Percentiles rank a stretch among this genome's conserved stretches.
phyloP scores from a whole-genome alignment of 202 grass and related monocot genomes.

The Sporobolus alterniflorus region DNA sequence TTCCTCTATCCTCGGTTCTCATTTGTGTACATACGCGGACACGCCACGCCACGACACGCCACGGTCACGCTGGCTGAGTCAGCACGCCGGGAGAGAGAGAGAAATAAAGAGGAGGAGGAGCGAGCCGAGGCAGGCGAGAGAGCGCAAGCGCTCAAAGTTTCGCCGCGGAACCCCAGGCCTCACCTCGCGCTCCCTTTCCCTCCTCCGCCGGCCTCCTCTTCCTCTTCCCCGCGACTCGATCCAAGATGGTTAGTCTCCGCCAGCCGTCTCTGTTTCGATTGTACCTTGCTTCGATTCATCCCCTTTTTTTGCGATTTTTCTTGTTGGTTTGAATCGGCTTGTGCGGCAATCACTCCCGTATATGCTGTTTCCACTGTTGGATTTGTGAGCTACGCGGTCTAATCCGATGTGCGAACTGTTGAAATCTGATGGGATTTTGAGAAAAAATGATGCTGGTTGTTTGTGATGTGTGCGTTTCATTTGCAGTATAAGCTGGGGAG shows the following conservation, averaged over 20 bases:
- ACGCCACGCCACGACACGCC: no score
- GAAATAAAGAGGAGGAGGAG: background rate
- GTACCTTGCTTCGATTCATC: background rate
- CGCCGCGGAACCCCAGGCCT: slow-evolving; percentile 29
- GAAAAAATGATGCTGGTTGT: background rate
- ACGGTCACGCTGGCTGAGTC: background rate
- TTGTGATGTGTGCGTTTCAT: background rate
- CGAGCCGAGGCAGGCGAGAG: slow-evolving; percentile 5
- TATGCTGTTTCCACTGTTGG: background rate
- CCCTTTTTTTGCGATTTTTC: background rate
- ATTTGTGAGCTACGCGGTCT: slow-evolving; percentile 24
- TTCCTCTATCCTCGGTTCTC: background rate
- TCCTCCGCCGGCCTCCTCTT: slow-evolving; percentile 1
- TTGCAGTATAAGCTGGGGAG: slow-evolving; percentile 96
- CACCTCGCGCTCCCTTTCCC: background rate
- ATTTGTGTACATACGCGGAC: background rate
- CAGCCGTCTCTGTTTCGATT: background rate
- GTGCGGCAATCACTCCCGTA: background rate
- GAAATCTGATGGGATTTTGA: slow-evolving; percentile 3
- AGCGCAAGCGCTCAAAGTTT: slow-evolving; percentile 4
- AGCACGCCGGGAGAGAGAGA: background rate
- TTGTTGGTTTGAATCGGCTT: background rate
- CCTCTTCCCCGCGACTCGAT: slow-evolving; percentile 4
- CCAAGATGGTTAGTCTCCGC: slow-evolving; percentile 35
- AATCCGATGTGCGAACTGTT: background rate